phyloP scores from a whole-genome alignment of 108 stramenopile species.

The Pseudonitzschia pungens region DNA sequence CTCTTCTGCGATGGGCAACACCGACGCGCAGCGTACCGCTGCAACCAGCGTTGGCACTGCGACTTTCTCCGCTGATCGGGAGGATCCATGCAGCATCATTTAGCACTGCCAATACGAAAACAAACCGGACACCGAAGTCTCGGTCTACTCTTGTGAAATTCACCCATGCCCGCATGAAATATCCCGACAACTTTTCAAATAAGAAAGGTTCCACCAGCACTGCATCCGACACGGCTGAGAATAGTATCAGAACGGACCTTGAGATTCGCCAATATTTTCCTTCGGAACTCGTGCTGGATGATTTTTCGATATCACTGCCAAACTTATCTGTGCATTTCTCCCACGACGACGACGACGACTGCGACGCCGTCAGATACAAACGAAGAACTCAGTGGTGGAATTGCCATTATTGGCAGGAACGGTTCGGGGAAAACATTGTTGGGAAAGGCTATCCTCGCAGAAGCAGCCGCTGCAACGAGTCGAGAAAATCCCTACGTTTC shows the following conservation, averaged over 20 bases:
- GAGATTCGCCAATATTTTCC: not conserved
- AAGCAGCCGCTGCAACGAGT: not conserved
- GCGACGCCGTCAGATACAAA: not conserved
- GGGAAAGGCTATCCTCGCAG: not conserved
- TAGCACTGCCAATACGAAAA: not conserved
- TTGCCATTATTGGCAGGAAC: conserved; percentile 50
- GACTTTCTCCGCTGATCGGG: not conserved
- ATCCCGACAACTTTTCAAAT: not conserved
- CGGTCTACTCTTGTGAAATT: not conserved
- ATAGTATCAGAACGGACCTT: not conserved
- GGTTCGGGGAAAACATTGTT: conserved; percentile 52
- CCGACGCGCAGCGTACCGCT: not conserved
- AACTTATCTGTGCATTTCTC: no score
- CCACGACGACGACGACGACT: no score
- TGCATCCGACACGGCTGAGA: no score
- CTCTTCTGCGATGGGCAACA: no score
- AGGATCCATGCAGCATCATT: not conserved
- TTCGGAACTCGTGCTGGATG: not conserved
- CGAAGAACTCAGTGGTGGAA: conserved; percentile 34
- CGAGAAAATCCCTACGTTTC: not conserved
- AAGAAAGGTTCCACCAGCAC: not conserved
- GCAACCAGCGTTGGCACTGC: not conserved
- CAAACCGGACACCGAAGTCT: not conserved
- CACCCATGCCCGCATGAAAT: not conserved
- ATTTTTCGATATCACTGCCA: conserved; percentile 8